A percentile compares a stretch with the other conserved stretches of the same genome.
phyloP scores from a whole-genome alignment of 495 filamentous ascomycete genomes.

The Aspergillus nanangensis region DNA sequence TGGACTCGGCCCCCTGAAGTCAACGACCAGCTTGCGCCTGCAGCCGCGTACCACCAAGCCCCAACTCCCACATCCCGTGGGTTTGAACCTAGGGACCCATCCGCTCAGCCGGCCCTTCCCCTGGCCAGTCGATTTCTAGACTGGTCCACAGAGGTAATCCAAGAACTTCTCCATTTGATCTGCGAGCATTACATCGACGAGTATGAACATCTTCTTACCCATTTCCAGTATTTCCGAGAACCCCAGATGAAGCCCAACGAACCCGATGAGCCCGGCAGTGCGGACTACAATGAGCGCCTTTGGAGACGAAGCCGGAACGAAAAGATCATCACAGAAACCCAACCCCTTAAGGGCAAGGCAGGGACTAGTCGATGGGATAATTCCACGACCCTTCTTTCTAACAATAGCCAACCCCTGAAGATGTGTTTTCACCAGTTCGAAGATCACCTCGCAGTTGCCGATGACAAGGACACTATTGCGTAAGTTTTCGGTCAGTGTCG shows the following conservation, averaged over 20 bases:
- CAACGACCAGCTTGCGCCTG: conserved; percentile 61
- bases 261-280: conserved; percentile 90
- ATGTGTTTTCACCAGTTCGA: conserved; percentile 98
- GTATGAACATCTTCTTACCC: conserved; percentile 27
- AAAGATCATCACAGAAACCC: conserved; percentile 81
- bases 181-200: conserved; percentile 10
- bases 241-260: conserved; percentile 97
- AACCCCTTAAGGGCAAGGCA: conserved; percentile 85
- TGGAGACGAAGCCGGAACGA: conserved; percentile 95
- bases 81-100: conserved; percentile 58
- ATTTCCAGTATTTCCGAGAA: conserved; percentile 81
- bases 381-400: conserved; percentile 72
- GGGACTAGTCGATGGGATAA: conserved; percentile 80
- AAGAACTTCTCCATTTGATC: conserved; percentile 15
- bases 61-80: conserved; percentile 70
- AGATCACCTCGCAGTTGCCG: conserved; percentile 88
- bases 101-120: conserved; percentile 58
- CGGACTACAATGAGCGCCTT: conserved; percentile 93
- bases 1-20: conserved; percentile 76
- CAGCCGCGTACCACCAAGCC: conserved; percentile 70
- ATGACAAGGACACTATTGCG: conserved; percentile 82
- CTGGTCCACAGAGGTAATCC: conserved; percentile 81
- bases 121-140: conserved; percentile 81
- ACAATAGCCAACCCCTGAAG: conserved; percentile 79
- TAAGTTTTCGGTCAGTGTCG: too few species aligned